Evolutionary conservation across 2,329 filamentous ascomycete genomes (phyloP), one percentile per base, ranked within the genome.

Genomic region (Oidium heveae): DNA sequence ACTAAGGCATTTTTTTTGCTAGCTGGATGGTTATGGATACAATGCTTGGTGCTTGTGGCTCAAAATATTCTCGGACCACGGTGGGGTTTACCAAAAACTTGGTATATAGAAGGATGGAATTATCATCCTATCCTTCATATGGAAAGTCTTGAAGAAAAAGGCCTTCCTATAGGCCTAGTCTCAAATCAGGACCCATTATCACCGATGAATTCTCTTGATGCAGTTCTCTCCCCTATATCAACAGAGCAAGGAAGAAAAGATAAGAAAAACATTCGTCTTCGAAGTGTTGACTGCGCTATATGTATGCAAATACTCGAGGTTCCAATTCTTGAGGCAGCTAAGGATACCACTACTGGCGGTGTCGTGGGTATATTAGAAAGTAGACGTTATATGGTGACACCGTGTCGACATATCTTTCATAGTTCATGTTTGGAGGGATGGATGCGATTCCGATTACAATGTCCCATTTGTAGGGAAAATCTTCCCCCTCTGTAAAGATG

Each of bases 321-420:
- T 1, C 86, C 87, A 0, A 81, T 96, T 22, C 69, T 94, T 34
- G 73, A 74, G 53, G 72, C 75, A 0, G 75, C 74, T 10, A 72
- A 72, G 43, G 72, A 73, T 46, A 54, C 57, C 4, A 62, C 65
- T 3, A 65, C 66, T 15, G 69, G 68, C 47, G 74, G 76, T 34
- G 74, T 80, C 56, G 70, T 77, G 0, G 80, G 80, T 33, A 76
- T 94, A 55, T 72, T 96, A 60, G 84, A 84, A 34, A 73, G 89
- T 57, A 76, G 88, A 52, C 74, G 77, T 61, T 96, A 96, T 68
- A 98, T 98, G 91, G 86, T 96, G 22, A 98, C 91, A 56, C 91
- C 91, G 51, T 98, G 91, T 67, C 73, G 88, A 55, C 91, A 98
- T 69, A 87, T 96, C 52, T 98, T 98, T 66, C 91, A 98, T 65